phyloP scores from a whole-genome alignment of 257 asterid species.

The Buddleja alternifolia region DNA sequence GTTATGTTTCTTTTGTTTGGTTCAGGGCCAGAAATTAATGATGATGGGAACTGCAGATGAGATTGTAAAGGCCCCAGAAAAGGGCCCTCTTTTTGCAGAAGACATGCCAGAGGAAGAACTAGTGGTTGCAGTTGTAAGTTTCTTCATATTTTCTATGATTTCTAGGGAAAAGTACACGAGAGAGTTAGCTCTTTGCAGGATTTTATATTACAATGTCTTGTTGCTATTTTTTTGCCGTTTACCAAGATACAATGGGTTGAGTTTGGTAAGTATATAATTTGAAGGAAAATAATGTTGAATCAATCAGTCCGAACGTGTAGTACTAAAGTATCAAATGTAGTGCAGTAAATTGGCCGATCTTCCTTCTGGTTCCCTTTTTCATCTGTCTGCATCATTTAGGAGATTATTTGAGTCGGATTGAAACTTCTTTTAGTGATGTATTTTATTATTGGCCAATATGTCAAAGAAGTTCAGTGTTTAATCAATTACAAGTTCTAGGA shows the following conservation, averaged over 20 bases:
- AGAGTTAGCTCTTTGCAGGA: conserved; percentile 7
- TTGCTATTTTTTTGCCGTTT: neutral
- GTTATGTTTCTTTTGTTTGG: conserved; percentile 18
- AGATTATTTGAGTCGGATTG: conserved; percentile 11
- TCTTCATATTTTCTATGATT: conserved; percentile 17
- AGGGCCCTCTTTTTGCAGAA: conserved; percentile 88
- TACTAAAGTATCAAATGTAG: neutral
- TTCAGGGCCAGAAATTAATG: conserved; percentile 97
- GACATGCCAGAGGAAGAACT: conserved; percentile 98
- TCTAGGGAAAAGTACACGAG: conserved; percentile 13
- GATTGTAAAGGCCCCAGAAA: conserved; percentile 96
- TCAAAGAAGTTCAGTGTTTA: neutral
- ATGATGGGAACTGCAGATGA: conserved; percentile 99
- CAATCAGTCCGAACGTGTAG: neutral
- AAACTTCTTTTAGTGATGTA: conserved; percentile 5
- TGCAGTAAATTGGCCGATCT: neutral
- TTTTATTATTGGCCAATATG: neutral
- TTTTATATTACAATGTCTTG: neutral
- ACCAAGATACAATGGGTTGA: conserved; percentile 3
- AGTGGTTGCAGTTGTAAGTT: conserved; percentile 69
- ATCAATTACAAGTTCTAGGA: conserved; percentile 7
- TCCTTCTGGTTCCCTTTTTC: neutral
- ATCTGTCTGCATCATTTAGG: conserved; percentile 9
- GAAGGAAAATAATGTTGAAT: conserved; percentile 13
- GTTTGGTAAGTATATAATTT: neutral